Percentiles rank a stretch among this genome's conserved stretches.
Evolutionary conservation across 148 eudicot species (phyloP).

Genomic region (Drosera capensis): DNA sequence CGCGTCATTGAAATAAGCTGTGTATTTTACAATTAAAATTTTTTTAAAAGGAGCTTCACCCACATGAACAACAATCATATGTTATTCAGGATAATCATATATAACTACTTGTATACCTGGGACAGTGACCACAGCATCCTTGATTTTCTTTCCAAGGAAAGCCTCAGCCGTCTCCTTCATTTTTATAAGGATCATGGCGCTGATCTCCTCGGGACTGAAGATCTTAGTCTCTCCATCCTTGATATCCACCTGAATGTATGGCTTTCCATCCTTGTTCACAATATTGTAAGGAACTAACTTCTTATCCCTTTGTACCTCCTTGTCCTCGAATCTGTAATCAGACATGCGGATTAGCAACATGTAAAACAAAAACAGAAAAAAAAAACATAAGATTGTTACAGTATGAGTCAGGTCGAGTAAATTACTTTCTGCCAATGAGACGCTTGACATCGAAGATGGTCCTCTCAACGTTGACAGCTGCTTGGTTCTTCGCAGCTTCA

Average conservation of each 20-base stretch:
- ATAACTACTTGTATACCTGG: slow-evolving; percentile 26
- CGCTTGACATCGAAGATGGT: slow-evolving; percentile 61
- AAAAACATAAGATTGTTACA: neutral
- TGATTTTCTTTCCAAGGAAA: slow-evolving; percentile 49
- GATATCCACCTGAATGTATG: slow-evolving; percentile 34
- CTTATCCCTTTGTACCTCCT: slow-evolving; percentile 30
- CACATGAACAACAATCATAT: too few relatives aligned
- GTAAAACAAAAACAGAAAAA: neutral
- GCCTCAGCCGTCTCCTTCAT: too few relatives aligned
- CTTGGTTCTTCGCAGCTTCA: slow-evolving; percentile 68
- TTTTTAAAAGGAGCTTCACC: too few relatives aligned
- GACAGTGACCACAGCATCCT: slow-evolving; percentile 48
- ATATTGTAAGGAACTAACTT: slow-evolving; percentile 51
- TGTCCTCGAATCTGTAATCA: slow-evolving; percentile 27
- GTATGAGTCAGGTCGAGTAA: neutral
- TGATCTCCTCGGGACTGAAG: slow-evolving; percentile 55
- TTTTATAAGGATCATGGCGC: slow-evolving; percentile 41
- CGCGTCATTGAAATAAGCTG: slow-evolving; percentile 57
- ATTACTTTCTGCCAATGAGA: slow-evolving; percentile 53
- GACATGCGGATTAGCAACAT: neutral
- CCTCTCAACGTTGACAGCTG: slow-evolving; percentile 47
- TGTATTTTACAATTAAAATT: too few relatives aligned
- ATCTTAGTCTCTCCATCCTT: slow-evolving; percentile 47
- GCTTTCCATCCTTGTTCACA: slow-evolving; percentile 53
- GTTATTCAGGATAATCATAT: neutral